Evolutionary conservation across 2,329 filamentous ascomycete genomes (phyloP), one percentile per base, ranked within the genome.

Genomic region (Coniella vitis): DNA sequence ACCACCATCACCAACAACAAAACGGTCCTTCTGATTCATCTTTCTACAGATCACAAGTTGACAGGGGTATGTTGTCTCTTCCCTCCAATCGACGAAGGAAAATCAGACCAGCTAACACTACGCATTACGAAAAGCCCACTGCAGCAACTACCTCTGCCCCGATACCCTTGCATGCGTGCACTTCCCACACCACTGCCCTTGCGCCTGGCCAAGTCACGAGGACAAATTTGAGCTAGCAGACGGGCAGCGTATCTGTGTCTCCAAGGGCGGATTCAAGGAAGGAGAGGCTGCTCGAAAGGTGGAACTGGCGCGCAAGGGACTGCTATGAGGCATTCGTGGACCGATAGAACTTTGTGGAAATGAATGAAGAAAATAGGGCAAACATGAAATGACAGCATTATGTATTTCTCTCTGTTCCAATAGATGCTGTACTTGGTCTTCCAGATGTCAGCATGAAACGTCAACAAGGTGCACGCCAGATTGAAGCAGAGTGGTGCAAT

Each of bases 101-200:
- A 7, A 16, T n/a, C 8, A 12, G 7, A 3, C 40, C 22, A 8
- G 16, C 51, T 53, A 22, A 44, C 38, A 14, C 19, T 20, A 41
- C 4, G 7, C 5, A 3, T 51, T 43, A 40, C 25, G 37, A 13
- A 37, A 54, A 87, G 87, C 90, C n/a, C 76, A 82, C 60, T 98
- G 93, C 74, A 81, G 87, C 60, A 90, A 91, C 58, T 98, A 96
- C 65, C 83, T 98, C 48, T 98, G 93, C 64, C 90, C 93, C 2
- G 88, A 89, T 56, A 97, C 93, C 0, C 79, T 98, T 52, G 87
- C 90, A 32, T 98, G 93, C 71, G 93, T 98, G 7, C 85, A 94
- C 65, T 93, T 95, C 70, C 90, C 93, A 1, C 91, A 97, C 65
- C 93, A 98, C 69, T 98, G 93, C 68, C 93, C 93, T 22, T 98